Evolutionary conservation across 2,329 filamentous ascomycete species (phyloP).

Genomic region (Arthrobotrys entomopaga): DNA sequence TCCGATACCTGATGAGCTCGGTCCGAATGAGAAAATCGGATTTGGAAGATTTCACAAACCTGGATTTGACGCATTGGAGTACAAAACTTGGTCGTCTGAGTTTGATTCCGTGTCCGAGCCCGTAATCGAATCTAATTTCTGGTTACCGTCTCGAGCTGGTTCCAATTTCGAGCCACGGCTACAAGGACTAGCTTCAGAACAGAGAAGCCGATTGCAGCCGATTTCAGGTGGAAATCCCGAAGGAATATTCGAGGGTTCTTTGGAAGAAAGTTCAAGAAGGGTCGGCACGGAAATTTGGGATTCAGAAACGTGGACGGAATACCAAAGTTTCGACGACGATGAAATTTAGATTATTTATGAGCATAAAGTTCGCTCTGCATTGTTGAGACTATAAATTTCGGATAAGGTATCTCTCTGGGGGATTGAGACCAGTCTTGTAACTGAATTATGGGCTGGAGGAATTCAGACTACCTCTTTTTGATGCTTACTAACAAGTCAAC

Average conservation of each 20-base stretch:
- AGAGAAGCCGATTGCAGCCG: neutral
- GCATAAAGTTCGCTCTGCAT: too few relatives aligned
- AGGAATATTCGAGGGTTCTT: neutral
- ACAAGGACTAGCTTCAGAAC: neutral
- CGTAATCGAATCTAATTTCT: too few relatives aligned
- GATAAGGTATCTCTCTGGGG: too few relatives aligned
- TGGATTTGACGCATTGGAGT: too few relatives aligned
- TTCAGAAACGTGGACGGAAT: neutral
- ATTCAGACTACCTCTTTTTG: too few relatives aligned
- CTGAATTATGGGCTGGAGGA: too few relatives aligned
- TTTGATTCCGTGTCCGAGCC: too few relatives aligned
- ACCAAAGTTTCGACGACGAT: neutral
- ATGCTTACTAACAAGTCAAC: too few relatives aligned
- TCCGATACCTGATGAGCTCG: conserved; percentile 17
- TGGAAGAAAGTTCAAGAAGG: neutral
- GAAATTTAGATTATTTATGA: neutral
- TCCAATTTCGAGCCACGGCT: conserved; percentile 1
- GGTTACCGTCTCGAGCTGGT: neutral
- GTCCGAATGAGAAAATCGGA: conserved; percentile 12
- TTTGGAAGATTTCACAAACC: neutral
- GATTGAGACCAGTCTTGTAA: too few relatives aligned
- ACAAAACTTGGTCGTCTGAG: too few relatives aligned
- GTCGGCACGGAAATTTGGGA: neutral
- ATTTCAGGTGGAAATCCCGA: neutral
- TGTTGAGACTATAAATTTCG: too few relatives aligned